Base-by-base conservation (phyloP, 176 grass and related monocot genomes). In the Triticum timopheevii region DNA sequence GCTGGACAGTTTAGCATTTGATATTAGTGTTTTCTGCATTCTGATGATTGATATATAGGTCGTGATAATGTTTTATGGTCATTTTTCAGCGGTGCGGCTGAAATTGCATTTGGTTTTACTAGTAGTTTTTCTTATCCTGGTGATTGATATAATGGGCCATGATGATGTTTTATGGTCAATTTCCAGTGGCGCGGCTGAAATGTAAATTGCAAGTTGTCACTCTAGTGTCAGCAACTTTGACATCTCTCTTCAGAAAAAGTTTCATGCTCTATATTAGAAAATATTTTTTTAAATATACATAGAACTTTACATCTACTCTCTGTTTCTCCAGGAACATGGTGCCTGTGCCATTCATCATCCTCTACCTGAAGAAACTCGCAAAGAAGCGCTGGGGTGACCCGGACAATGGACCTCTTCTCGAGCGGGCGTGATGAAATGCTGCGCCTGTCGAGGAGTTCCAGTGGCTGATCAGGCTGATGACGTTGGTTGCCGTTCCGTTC, bases 401-500 rank as follows among this genome's bases (percentile, higher is more conserved):
- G 76, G 9, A 30, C 94, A 35, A 80, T 98, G 44, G 88, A 98
- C 49, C 83, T 95, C 86, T 79, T 98, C 61, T 98, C 25, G 88
- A 98, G 87, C 89, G 90, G 81, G 96, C 93, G 1, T 86, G 89
- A 30, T 83, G 62, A 58, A 98, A 98, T 79, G 96, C 96, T 17
- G 90, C 86, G 7, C 93, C 96, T 10, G 93, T 98, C 16, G 88
- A 90, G 84, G 96, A 98, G 83, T 98, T 98, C 75, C 91, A 91
- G 52, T 98, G 96, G 96, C 86, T 98, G 34, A 35, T 35, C 28
- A 92, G 96, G 36, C 62, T 98, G 83, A 98, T 95, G 96, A 27
- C 94, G 81, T 98, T 98, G 15, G 96, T 98, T 23, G 96, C 96
- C 2, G 88, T 98, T 67, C 96, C 96, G 1, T 95, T 98, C 79